Evolutionary conservation across 805 yeast genomes (phyloP), one percentile per base, ranked within the genome.

Genomic region (Schizosaccharomyces lindneri): DNA sequence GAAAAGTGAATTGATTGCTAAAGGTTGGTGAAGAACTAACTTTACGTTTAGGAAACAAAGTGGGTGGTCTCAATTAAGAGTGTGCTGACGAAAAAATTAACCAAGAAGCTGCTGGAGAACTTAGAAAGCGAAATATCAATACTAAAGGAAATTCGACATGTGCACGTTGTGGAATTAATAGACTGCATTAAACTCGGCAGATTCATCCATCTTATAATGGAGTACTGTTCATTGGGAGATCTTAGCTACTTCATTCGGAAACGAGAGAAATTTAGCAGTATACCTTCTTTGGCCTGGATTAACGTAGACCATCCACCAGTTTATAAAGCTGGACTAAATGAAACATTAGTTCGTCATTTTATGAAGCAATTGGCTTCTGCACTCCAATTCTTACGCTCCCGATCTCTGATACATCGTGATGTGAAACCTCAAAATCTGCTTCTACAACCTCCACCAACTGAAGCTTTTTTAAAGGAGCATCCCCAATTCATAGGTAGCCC

Each of bases 151-250:
- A 78, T 93, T 74, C 82, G 84, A 66, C 95, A 93, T 68, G 95
- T 96, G 0, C 97, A 93, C 70, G 85, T 93, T 62, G 98, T 93
- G 11, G 83, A 83, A 19, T 74, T 93, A 59, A 73, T 86, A 63
- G 97, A 90, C 68, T 88, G 87, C 69, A 81, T 81, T 63, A 84
- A 87, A 68, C 84, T 95, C 0, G 72, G 81, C 9, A 57, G 65
- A 1, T 87, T 89, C 71, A 87, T 88, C 74, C 90, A 87, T 70
- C 74, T 93, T 64, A 82, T 90, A 19, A 93, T 93, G 97, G 97
- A 93, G 71, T 93, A 87, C 73, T 93, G 98, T 70, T 82, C 97
- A 0, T 75, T 93, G 69, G 98, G 98, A 15, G 98, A 93, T 72
- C 76, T 93, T 64, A 85, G 95, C 0, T 86, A 82, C 68, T 84